These are phyloP conservation scores for Novymonas esmeraldas DNA, from an alignment of 208 protist genomes.

Conservation along the genomic window DNA sequence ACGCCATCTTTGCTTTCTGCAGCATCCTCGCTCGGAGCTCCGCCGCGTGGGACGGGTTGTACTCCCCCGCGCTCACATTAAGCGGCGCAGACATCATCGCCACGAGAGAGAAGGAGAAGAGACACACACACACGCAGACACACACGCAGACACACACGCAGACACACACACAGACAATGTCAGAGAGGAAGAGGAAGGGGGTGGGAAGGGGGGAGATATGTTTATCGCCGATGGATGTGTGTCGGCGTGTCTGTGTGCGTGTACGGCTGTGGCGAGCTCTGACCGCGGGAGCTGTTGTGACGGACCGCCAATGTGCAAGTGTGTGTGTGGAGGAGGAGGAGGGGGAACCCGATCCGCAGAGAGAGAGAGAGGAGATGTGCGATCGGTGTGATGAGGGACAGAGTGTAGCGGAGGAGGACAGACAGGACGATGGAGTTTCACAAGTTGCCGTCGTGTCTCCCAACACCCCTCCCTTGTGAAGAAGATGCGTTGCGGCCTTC, in stretches of 20 bases:
- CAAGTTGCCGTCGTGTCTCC: no score
- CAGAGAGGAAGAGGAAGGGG: constrained; percentile 6
- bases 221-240: not conserved
- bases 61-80: constrained; percentile 13
- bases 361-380: no score
- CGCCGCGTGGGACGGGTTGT: constrained; percentile 17
- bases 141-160: not conserved
- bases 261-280: not conserved
- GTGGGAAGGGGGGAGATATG: not conserved
- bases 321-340: no score
- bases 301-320: no score
- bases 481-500: no score
- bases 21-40: not conserved
- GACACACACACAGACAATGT: constrained; percentile 1
- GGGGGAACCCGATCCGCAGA: no score
- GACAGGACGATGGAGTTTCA: no score
- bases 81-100: constrained; percentile 13
- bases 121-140: not conserved
- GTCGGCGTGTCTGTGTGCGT: not conserved
- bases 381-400: no score
- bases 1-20: no score
- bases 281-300: no score
- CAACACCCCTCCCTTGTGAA: no score
- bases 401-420: no score
- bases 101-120: not conserved